Base-by-base conservation (phyloP, 2,329 filamentous ascomycete species). In the Coniella lustricola region DNA sequence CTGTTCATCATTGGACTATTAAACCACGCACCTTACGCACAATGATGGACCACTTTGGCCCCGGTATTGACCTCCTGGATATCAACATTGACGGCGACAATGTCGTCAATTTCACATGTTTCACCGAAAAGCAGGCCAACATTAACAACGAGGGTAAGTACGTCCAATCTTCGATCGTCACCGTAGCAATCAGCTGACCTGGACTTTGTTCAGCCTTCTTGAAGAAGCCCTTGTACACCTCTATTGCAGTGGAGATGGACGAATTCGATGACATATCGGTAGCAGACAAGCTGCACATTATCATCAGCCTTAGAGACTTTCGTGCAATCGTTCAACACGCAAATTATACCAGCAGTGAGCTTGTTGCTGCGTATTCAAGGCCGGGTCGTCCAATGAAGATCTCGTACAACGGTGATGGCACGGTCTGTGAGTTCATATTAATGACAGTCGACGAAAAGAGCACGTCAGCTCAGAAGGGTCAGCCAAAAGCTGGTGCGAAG, bases 301-400 rank as follows among this genome's bases (percentile, higher is more conserved):
- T 88, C 50, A 85, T 90, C 60, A 87, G 82, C 57, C 85, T 91
- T 60, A 90, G 88, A 59, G 87, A 91, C 64, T 90, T 90, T 63
- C 82, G 86, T 44, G 82, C 86, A 31, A 87, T 90, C 46, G 80
- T 90, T 44, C 77, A 82, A 31, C 87, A 91, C 64, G 86, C 87
- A 9, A 82, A 83, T 20, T 80, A 81, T 20, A 75, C 83, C 5
- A 80, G 81, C 45, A 81, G 79, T n/a, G 75, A 77, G 39, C 70
- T 90, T 13, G 77, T 75, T 14, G 84, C 85, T 12, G 73, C 73
- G 46, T 90, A 90, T 64, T 90, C 87, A 2, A 70, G 77, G 21
- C 85, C 87, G 3, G 79, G 79, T 14, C 77, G 79, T 14, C 87
- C 87, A 1, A 76, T 91, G 60, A 84, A 88, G 58, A 75, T 91